Evolutionary conservation across 2,329 filamentous ascomycete genomes (phyloP), one percentile per base, ranked within the genome.

Genomic region (Neonectria coccinea): DNA sequence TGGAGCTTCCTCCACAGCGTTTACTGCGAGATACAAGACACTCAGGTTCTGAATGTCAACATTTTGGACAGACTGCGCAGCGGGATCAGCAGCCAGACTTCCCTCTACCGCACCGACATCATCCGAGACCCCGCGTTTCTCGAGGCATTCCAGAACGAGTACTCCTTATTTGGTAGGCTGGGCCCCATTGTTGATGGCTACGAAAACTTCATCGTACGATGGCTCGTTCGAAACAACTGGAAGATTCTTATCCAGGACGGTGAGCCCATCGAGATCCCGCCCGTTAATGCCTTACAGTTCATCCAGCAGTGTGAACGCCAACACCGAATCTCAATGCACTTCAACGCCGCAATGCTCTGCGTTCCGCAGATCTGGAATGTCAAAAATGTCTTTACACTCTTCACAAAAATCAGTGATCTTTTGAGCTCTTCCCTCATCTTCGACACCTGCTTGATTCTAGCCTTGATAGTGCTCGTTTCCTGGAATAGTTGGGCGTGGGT

Each of bases 141-240:
- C 20, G 31, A 48, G 0, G 47, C 45, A 10, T 67, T 71, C 6
- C 64, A 64, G 41, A 59, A 41, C 2, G 68, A 71, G 8, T 48
- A 18, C 5, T 71, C 55, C 52, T 52, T 51, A 42, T 61, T 67
- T 53, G 53, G 48, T 5, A 51, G 22, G 25, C 31, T 22, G 6
- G 70, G 68, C 10, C 52, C 45, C 5, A 56, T 68, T 10, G 58
- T 41, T 12, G 57, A 51, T 10, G 70, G 66, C 1, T 70, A 71
- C 9, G 48, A 72, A 27, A 47, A 54, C 4, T 72, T 62, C 44
- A 56, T 71, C 3, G 64, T 59, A 9, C 58, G 54, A 0, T 65
- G 64, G 31, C 41, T 71, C 3, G 41, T 71, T 1, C 20, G 54
- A 16, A n/a, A 67, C 41, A 53, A 45, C 36, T 36, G 44, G 16